phyloP scores from a whole-genome alignment of 1,284 basidiomycete species.

The Mycena sp. region DNA sequence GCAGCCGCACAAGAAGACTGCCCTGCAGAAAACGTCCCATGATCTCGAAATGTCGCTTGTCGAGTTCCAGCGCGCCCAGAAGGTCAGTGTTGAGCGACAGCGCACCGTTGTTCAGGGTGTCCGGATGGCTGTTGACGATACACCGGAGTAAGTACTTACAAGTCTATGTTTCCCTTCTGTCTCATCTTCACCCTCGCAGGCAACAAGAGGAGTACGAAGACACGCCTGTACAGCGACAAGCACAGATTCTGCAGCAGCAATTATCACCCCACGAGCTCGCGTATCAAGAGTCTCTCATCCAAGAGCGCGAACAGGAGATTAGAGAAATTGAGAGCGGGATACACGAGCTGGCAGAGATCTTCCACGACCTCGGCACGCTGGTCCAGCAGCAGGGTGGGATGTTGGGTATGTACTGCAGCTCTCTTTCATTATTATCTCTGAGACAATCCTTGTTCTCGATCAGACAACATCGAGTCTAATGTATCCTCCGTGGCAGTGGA shows the following conservation, averaged over 20 bases:
- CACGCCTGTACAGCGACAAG: slow-evolving; percentile 68
- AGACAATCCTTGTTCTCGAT: background rate
- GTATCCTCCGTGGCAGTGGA: slow-evolving; percentile 89
- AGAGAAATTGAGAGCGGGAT: slow-evolving; percentile 98
- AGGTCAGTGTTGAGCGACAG: slow-evolving; percentile 88
- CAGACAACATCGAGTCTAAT: slow-evolving; percentile 98
- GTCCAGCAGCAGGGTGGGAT: slow-evolving; percentile 96
- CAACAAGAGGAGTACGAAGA: slow-evolving; percentile 12
- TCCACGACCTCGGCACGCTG: slow-evolving; percentile 95
- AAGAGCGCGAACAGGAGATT: slow-evolving; percentile 95
- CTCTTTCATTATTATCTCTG: background rate
- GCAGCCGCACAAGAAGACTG: slow-evolving; percentile 79
- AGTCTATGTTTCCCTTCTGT: slow-evolving; percentile 24
- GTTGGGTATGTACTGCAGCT: slow-evolving; percentile 74
- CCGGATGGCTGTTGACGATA: slow-evolving; percentile 72
- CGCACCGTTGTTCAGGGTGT: slow-evolving; percentile 85
- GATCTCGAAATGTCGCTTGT: slow-evolving; percentile 91
- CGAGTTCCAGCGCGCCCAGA: slow-evolving; percentile 92
- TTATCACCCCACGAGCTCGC: slow-evolving; percentile 91
- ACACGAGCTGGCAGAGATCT: slow-evolving; percentile 97
- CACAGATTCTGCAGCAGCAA: slow-evolving; percentile 76
- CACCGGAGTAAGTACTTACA: background rate
- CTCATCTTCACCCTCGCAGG: slow-evolving; percentile 32
- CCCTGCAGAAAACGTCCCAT: slow-evolving; percentile 91
- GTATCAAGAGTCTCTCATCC: slow-evolving; percentile 96